Conservation (phyloP, 805 yeast genomes). For the Schwanniomyces pseudopolymorphus region DNA sequence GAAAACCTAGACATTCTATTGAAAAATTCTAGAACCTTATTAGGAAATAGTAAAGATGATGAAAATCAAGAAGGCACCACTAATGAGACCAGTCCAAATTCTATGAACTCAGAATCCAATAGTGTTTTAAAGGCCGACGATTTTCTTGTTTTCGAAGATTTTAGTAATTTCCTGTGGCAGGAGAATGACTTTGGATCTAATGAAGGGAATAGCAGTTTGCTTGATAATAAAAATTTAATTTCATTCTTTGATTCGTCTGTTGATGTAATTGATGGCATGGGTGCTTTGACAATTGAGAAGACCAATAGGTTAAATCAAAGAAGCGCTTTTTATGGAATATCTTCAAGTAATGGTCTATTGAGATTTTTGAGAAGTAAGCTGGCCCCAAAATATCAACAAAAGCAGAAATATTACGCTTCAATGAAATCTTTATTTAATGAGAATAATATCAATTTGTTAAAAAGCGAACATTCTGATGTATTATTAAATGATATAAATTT, state of each 20-base stretch:
- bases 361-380: conserved; percentile 1
- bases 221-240: background rate
- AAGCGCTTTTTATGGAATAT: conserved; percentile 9
- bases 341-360: conserved; percentile 9
- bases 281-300: conserved; percentile 9
- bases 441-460: background rate
- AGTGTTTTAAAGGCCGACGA: background rate
- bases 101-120: background rate
- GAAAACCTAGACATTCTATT: background rate
- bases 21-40: background rate
- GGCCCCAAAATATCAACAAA: background rate
- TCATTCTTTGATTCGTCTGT: background rate
- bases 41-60: background rate
- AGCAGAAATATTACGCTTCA: background rate
- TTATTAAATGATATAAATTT: background rate
- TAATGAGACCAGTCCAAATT: background rate
- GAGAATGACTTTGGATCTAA: background rate
- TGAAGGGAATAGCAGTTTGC: background rate
- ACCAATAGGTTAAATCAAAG: background rate
- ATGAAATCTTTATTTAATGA: background rate
- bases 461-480: conserved; percentile 2
- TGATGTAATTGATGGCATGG: conserved; percentile 10
- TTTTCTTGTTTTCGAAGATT: conserved; percentile 1
- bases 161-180: background rate
- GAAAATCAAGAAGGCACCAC: background rate